These are phyloP conservation scores for Cercospora canescens DNA, from an alignment of 2,329 filamentous ascomycete species.

Conservation along the genomic window DNA sequence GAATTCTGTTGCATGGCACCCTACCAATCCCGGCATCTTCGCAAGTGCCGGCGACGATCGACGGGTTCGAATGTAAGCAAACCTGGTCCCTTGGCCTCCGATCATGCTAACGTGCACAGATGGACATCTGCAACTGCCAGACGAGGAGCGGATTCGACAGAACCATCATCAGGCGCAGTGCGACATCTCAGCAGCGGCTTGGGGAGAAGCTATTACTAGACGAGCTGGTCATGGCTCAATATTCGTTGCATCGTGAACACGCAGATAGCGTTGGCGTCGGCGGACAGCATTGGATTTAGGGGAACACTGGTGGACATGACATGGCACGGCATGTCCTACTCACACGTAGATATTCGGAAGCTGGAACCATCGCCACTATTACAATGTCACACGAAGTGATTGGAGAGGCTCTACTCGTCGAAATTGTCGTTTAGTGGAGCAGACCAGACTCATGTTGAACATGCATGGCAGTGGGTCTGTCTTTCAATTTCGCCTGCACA, in stretches of 20 bases:
- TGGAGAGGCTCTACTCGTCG: not conserved
- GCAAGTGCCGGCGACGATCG: conserved; percentile 89
- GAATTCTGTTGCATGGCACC: conserved; percentile 89
- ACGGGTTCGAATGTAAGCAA: conserved; percentile 76
- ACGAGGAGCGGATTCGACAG: conserved; percentile 10
- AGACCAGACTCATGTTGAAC: not conserved
- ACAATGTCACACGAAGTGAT: not conserved
- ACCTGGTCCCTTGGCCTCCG: not conserved
- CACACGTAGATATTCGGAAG: not conserved
- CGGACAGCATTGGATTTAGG: conserved; percentile 7
- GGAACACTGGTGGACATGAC: not conserved
- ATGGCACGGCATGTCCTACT: conserved; percentile 1
- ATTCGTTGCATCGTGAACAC: not conserved
- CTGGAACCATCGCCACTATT: conserved; percentile 4
- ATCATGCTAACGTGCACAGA: conserved; percentile 16
- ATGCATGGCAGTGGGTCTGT: not conserved
- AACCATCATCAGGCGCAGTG: conserved; percentile 8
- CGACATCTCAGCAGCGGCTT: conserved; percentile 4
- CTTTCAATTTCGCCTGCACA: not conserved
- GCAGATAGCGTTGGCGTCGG: conserved; percentile 8
- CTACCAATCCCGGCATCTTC: conserved; percentile 77
- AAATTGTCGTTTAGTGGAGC: not conserved
- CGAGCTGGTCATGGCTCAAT: not conserved
- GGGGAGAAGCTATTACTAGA: conserved; percentile 13
- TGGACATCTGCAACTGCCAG: conserved; percentile 20